Evolutionary conservation across 805 yeast species (phyloP), one percentile per base, ranked within the genome.

Genomic region (Zygosaccharomyces pseudorouxii): DNA sequence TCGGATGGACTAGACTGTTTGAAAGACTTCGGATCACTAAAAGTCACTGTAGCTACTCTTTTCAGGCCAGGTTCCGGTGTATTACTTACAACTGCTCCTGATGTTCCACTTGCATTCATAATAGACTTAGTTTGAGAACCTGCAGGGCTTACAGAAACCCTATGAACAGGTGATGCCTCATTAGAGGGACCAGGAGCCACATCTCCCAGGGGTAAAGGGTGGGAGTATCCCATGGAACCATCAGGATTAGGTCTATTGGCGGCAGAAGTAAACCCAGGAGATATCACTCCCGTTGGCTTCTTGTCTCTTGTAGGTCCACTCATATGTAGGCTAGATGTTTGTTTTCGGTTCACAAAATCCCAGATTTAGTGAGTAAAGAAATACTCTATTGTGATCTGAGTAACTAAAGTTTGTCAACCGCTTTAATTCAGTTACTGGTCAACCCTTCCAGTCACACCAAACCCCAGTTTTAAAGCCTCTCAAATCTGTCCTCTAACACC

Each of bases 31-130:
- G 62, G 56, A 46, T 59, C 64, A 38, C 60, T 60, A 45, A 65
- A 65, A 1, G 65, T 62, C 14, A 65, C 69, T 3, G 62, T 57
- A 3, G 68, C 66, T 7, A 58, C 63, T 38, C 67, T 54, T 48
- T 63, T 63, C 45, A 64, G 42, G 1, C 65, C 68, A 5, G 64
- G 57, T 35, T 62, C 68, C 2, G 69, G 69, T 4, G 67, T 62
- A 37, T 64, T 62, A 20, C 57, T 57, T 8, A 65, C 63, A 12
- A 65, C 67, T 6, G 69, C 69, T 7, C 68, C 69, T 3, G 68
- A 63, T 10, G 61, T 60, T 0, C 68, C 68, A 38, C 64, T 61
- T 0, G 49, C 61, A 45, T 65, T 65, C 68, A 65, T 65, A 16
- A 65, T 65, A 6, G 68, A 60, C 44, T 62, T 65, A 3, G 65